Evolutionary conservation across 2,329 filamentous ascomycete species (phyloP).

Genomic region (Sclerotinia glacialis): DNA sequence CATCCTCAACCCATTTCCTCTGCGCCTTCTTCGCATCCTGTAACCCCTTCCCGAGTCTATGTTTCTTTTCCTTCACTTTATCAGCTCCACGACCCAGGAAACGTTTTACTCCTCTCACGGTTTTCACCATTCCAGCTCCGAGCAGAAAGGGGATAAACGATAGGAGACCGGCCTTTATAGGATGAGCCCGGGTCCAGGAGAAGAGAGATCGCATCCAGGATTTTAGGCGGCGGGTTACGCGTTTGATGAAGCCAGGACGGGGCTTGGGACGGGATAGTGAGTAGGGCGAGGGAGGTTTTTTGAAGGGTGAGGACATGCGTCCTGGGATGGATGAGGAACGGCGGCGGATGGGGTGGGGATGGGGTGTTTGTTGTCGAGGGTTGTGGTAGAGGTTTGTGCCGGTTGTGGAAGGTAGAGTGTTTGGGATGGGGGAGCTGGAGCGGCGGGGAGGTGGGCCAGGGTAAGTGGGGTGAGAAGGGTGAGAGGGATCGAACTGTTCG

Average conservation of each 20-base stretch:
- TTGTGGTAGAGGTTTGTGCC: conserved; percentile 8
- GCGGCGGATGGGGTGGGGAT: conserved; percentile 14
- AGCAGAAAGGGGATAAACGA: conserved; percentile 32
- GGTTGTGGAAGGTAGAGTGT: not conserved
- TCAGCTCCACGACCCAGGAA: not conserved
- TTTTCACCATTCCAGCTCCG: conserved; percentile 25
- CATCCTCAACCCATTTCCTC: conserved; percentile 28
- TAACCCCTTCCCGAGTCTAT: not conserved
- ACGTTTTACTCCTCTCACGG: conserved; percentile 11
- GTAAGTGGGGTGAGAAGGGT: conserved; percentile 1
- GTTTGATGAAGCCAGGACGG: conserved; percentile 31
- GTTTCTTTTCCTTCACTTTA: not conserved
- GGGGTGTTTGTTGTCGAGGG: conserved; percentile 1
- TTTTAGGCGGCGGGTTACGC: conserved; percentile 29
- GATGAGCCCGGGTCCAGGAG: conserved; percentile 31
- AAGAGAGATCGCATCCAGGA: conserved; percentile 26
- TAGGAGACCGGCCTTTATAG: conserved; percentile 31
- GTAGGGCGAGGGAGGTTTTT: conserved; percentile 32
- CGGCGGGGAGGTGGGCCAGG: conserved; percentile 9
- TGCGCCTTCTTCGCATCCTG: conserved; percentile 18
- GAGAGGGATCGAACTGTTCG: not conserved
- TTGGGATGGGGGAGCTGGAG: conserved; percentile 14
- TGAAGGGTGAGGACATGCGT: conserved; percentile 30
- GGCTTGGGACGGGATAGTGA: conserved; percentile 32
- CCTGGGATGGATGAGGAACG: conserved; percentile 19